phyloP scores from a whole-genome alignment of 2,329 filamentous ascomycete species.

The Pseudogymnoascus sp. region DNA sequence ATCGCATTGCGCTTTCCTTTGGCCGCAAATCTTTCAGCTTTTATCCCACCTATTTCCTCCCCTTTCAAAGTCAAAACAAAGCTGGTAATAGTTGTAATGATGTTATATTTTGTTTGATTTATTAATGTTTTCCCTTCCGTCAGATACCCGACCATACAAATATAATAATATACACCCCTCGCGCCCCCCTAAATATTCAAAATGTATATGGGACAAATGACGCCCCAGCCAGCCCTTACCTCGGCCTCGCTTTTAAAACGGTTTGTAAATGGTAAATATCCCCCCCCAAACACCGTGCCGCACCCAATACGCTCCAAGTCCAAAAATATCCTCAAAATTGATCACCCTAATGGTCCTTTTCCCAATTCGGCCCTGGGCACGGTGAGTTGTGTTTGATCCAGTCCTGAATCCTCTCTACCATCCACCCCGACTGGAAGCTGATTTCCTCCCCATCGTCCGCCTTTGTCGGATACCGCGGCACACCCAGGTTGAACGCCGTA shows the following conservation, averaged over 20 bases:
- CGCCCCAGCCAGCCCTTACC: background rate
- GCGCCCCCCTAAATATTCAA: background rate
- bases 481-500: slow-evolving; percentile 12
- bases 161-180: background rate
- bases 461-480: slow-evolving; percentile 6
- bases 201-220: background rate
- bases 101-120: background rate
- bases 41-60: too few relatives aligned
- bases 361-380: background rate
- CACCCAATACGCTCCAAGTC: background rate
- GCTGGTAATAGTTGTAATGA: background rate
- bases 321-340: background rate
- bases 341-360: background rate
- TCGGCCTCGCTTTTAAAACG: background rate
- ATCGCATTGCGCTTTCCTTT: background rate
- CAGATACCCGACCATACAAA: background rate
- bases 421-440: slow-evolving; percentile 12
- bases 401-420: slow-evolving; percentile 9
- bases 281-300: background rate
- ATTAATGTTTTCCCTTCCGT: background rate
- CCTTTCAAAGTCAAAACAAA: background rate
- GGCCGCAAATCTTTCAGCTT: background rate
- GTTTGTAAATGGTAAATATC: background rate
- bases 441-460: background rate
- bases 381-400: background rate